Percentiles rank a stretch among this genome's conserved stretches.
These are phyloP conservation scores for Micractinium sp. DNA, from an alignment of 139 green algal genomes.

Conservation along the genomic window DNA sequence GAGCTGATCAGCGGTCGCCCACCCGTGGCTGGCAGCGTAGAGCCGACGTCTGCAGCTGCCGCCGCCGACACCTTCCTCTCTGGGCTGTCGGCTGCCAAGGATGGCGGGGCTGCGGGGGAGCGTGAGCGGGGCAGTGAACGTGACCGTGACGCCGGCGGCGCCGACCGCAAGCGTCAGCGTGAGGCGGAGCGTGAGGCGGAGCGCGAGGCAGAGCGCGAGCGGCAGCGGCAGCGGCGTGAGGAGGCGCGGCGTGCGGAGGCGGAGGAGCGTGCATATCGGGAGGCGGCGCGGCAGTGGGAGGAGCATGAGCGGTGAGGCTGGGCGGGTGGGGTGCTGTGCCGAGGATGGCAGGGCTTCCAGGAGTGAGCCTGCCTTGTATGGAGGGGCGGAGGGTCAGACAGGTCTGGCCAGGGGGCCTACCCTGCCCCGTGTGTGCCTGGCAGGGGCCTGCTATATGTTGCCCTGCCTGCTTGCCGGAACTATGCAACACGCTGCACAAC, in stretches of 20 bases:
- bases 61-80: constrained; percentile 58
- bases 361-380: too few species aligned
- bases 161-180: constrained; percentile 9
- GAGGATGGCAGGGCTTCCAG: too few species aligned
- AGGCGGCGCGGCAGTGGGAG: constrained; percentile 68
- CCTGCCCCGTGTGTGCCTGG: too few species aligned
- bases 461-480: too few species aligned
- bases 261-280: constrained; percentile 59
- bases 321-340: neutral
- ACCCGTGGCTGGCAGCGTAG: neutral
- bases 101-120: neutral
- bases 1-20: constrained; percentile 61
- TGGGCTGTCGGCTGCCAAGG: constrained; percentile 12
- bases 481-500: too few species aligned
- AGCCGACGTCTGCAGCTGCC: constrained; percentile 39
- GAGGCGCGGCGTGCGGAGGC: constrained; percentile 35
- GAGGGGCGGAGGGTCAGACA: too few species aligned
- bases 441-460: too few species aligned
- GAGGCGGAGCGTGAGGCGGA: constrained; percentile 30
- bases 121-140: neutral
- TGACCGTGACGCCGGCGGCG: neutral
- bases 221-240: constrained; percentile 53
- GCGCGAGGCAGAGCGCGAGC: constrained; percentile 51
- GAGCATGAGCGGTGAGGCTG: constrained; percentile 41
- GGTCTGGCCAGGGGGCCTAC: too few species aligned